These are phyloP conservation scores for Thalia dealbata DNA, from an alignment of 176 grass and related monocot species.

Conservation along the genomic window DNA sequence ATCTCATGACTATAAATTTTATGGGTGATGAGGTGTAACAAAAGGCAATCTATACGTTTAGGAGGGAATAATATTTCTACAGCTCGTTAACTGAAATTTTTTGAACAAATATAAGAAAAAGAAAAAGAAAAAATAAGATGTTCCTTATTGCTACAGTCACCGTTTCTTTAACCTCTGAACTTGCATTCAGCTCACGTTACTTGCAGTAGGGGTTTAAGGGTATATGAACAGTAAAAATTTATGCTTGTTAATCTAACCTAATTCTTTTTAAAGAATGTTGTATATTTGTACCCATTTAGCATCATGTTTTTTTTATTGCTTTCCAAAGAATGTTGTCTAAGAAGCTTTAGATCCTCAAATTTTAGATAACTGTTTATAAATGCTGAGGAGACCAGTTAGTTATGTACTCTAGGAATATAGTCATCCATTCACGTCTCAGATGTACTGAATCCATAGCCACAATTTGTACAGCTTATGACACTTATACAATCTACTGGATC, in stretches of 20 bases:
- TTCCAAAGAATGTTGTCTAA: too few species aligned
- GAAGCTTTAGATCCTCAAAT: too few species aligned
- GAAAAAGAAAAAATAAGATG: background rate
- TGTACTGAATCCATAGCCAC: too few species aligned
- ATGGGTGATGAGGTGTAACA: background rate
- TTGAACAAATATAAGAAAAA: background rate
- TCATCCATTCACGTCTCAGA: background rate
- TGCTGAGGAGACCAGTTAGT: background rate
- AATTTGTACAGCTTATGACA: too few species aligned
- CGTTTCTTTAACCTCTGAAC: background rate
- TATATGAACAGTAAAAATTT: too few species aligned
- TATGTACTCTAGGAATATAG: background rate
- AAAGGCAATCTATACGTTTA: background rate
- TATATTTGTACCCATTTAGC: too few species aligned
- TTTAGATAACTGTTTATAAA: background rate
- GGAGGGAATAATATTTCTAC: background rate
- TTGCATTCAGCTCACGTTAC: too few species aligned
- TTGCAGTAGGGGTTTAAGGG: too few species aligned
- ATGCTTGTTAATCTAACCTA: too few species aligned
- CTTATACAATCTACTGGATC: background rate
- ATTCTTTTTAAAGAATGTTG: too few species aligned
- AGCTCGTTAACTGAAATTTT: background rate
- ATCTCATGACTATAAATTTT: slow-evolving; percentile 5
- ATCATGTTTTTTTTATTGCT: too few species aligned
- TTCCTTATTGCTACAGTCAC: background rate